phyloP scores from a whole-genome alignment of 1,284 basidiomycete species.

The Pterulicium gracile region DNA sequence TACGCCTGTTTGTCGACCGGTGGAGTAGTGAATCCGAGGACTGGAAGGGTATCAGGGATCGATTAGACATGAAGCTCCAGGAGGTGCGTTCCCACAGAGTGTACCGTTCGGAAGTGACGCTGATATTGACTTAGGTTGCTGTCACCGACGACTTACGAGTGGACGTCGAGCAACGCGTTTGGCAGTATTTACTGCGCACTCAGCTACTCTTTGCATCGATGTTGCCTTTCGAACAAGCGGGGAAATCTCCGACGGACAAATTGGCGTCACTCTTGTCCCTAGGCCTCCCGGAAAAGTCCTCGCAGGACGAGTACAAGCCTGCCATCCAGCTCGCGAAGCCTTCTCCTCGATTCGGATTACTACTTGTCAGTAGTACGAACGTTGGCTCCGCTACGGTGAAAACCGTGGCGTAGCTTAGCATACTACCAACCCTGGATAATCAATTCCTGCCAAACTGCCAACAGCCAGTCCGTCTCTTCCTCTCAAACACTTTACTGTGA shows the following conservation, averaged over 20 bases:
- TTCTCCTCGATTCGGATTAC: slow-evolving; percentile 37
- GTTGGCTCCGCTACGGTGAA: too few species aligned
- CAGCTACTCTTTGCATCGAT: slow-evolving; percentile 39
- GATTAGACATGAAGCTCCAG: neutral
- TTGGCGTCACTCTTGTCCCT: slow-evolving; percentile 11
- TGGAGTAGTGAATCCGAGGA: neutral
- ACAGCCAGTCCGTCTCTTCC: too few species aligned
- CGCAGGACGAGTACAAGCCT: slow-evolving; percentile 33
- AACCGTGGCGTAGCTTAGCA: too few species aligned
- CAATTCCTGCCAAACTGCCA: too few species aligned
- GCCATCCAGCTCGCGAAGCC: slow-evolving; percentile 44
- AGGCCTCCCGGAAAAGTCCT: neutral
- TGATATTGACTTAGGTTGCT: neutral
- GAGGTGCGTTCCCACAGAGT: neutral
- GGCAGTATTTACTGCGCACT: slow-evolving; percentile 20
- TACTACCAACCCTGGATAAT: too few species aligned
- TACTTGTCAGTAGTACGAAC: slow-evolving; percentile 24
- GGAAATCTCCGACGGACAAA: slow-evolving; percentile 18
- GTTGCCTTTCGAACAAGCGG: slow-evolving; percentile 21
- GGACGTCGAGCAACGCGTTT: slow-evolving; percentile 12
- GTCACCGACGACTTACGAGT: neutral
- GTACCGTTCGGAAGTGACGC: too few species aligned
- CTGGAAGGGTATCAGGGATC: neutral
- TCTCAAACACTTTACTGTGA: too few species aligned
- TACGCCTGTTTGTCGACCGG: neutral